Percentiles rank a stretch among this genome's conserved stretches.
Evolutionary conservation across 2,329 filamentous ascomycete genomes (phyloP).

Genomic region (Ophiosphaerella narmari): DNA sequence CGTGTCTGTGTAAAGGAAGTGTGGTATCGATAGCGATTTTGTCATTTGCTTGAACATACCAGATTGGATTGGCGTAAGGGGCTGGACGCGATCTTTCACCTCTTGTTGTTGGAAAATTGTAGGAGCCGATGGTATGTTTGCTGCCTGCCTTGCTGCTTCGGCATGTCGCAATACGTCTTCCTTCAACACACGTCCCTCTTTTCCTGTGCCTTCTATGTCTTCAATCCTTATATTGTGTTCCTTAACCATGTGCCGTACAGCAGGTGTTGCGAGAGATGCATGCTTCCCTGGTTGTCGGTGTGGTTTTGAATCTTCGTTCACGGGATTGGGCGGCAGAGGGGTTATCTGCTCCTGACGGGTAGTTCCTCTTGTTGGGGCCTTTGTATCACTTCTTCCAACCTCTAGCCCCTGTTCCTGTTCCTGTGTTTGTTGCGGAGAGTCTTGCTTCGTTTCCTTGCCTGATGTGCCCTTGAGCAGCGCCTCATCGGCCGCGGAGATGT

Average conservation of each 20-base stretch:
- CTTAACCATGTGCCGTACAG: constrained; percentile 86
- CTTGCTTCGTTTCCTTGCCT: constrained; percentile 30
- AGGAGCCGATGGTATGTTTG: constrained; percentile 32
- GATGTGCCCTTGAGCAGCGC: constrained; percentile 45
- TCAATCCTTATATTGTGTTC: constrained; percentile 77
- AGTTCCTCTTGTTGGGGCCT: constrained; percentile 25
- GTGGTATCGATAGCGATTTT: constrained; percentile 83
- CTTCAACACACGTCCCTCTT: constrained; percentile 87
- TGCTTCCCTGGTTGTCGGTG: constrained; percentile 61
- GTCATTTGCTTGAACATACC: constrained; percentile 99
- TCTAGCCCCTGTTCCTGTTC: constrained; percentile 32
- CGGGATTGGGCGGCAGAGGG: constrained; percentile 24
- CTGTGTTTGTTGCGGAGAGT: constrained; percentile 14
- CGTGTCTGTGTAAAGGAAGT: constrained; percentile 94
- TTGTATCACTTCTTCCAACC: constrained; percentile 41
- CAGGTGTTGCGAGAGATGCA: constrained; percentile 83
- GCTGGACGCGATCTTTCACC: constrained; percentile 66
- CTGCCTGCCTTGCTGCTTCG: constrained; percentile 24
- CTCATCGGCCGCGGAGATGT: constrained; percentile 67
- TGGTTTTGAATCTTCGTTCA: constrained; percentile 20
- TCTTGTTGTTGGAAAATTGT: constrained; percentile 28
- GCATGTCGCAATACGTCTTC: constrained; percentile 72
- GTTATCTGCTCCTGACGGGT: constrained; percentile 18
- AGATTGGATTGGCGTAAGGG: constrained; percentile 77
- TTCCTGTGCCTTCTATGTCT: constrained; percentile 82